Conservation (phyloP, 2,329 filamentous ascomycete species). For the Chaetoscypha palmicola region DNA sequence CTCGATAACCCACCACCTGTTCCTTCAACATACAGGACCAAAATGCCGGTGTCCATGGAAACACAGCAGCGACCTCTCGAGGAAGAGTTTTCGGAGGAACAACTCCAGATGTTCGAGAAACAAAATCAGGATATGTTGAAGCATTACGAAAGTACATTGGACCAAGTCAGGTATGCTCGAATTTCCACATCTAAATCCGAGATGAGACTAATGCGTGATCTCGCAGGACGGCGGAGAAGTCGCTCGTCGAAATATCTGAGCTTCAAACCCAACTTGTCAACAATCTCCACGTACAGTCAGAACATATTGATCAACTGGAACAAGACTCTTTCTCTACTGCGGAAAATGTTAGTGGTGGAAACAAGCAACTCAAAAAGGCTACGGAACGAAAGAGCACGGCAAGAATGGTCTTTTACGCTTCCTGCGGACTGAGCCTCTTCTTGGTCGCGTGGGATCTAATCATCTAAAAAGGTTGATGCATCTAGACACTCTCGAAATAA, state of each 20-base stretch:
- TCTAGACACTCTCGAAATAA: too few species aligned
- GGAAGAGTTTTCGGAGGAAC: conserved; percentile 64
- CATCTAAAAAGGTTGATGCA: conserved; percentile 37
- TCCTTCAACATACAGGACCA: conserved; percentile 11
- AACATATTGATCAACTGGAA: conserved; percentile 83
- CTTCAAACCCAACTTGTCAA: conserved; percentile 82
- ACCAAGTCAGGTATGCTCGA: conserved; percentile 77
- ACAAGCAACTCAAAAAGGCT: conserved; percentile 84
- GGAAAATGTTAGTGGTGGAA: conserved; percentile 82
- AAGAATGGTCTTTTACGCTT: conserved; percentile 74
- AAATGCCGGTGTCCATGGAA: conserved; percentile 16
- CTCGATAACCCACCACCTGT: conserved; percentile 18
- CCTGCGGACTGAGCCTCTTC: conserved; percentile 65
- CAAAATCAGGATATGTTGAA: conserved; percentile 90
- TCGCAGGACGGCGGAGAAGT: conserved; percentile 75
- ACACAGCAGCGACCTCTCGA: conserved; percentile 21
- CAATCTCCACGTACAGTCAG: conserved; percentile 79
- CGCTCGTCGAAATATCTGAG: conserved; percentile 85
- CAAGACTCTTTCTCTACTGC: conserved; percentile 73
- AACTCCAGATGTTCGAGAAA: conserved; percentile 86
- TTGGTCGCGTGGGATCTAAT: conserved; percentile 74
- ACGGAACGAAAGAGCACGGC: conserved; percentile 64
- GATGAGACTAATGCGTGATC: neutral
- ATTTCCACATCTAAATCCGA: neutral
- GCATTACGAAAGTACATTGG: conserved; percentile 88